Evolutionary conservation across 2,329 filamentous ascomycete genomes (phyloP), one percentile per base, ranked within the genome.

Genomic region (Cercospora nicotianae): DNA sequence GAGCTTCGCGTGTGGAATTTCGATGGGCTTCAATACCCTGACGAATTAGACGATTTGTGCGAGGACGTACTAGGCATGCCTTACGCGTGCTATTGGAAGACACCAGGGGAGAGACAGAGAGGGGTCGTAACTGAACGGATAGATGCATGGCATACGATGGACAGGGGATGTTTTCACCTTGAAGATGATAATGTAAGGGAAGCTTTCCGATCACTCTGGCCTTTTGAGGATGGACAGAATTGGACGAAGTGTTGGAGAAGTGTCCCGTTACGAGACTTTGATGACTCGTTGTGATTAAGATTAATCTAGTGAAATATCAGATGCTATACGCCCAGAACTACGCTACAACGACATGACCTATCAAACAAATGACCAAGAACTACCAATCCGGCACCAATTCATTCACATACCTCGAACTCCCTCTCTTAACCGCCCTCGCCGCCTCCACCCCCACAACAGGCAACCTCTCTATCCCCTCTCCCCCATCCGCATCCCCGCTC

Each of bases 331-430:
- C 31, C 31, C 31, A 12, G 31, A 33, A 33, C 10, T 33, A 33
- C 31, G 31, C 31, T 33, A 12, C 31, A 33, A 33, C 2, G 31
- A 12, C 10, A 4, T 4, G 1, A 33, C 31, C 10, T 12, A 33
- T 33, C 31, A 33, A 1, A 13, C 33, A 36, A 16, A 36, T 36
- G 33, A 12, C 16, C 36, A n/a, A 42, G 7, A 42, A 2, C 45
- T 51, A 73, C 81, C 81, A 83, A 87, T 82, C 81, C 58, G 79
- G 76, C 75, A 84, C 82, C 77, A 84, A 79, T 63, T 81, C 79
- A 74, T 84, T 84, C 18, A 78, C 77, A 67, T 79, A 77, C 70
- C 79, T 79, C 64, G 78, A 79, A 64, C 82, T 79, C 33, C 81
- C 79, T 67, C 78, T 74, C 68, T 83, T 80, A n/a, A 83, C 79